Percentiles rank a stretch among this genome's conserved stretches.
Conservation (phyloP, 2,329 filamentous ascomycete species). For the Epichloe festucae region DNA sequence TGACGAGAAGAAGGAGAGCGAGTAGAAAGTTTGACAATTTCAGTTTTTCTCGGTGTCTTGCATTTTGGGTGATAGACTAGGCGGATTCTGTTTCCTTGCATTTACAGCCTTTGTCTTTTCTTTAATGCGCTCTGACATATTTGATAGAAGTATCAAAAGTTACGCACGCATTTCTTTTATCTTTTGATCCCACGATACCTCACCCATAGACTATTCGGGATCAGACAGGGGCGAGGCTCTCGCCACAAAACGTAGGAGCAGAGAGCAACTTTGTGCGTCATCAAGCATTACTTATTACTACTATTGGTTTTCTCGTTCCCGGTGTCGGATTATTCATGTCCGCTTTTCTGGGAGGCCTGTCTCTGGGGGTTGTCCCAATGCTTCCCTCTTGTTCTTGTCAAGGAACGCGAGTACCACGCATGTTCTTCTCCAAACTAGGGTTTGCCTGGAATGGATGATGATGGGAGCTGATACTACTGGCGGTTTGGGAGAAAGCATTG, state of each 20-base stretch:
- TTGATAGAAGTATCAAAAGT: slow-evolving; percentile 32
- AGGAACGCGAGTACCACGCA: not conserved
- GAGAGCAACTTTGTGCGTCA: slow-evolving; percentile 4
- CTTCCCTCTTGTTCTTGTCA: not conserved
- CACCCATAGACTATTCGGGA: slow-evolving; percentile 30
- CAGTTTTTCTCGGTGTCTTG: slow-evolving; percentile 24
- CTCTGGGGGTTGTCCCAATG: not conserved
- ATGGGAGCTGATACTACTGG: not conserved
- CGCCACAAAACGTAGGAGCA: slow-evolving; percentile 15
- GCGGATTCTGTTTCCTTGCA: slow-evolving; percentile 26
- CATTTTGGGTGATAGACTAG: slow-evolving; percentile 40
- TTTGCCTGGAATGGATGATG: not conserved
- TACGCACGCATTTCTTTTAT: slow-evolving; percentile 24
- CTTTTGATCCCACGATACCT: slow-evolving; percentile 35
- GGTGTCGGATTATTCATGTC: slow-evolving; percentile 1
- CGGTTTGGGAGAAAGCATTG: not conserved
- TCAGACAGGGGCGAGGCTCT: slow-evolving; percentile 15
- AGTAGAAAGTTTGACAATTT: slow-evolving; percentile 24
- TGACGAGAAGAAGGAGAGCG: slow-evolving; percentile 43
- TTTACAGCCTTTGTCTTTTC: slow-evolving; percentile 15
- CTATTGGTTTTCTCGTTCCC: not conserved
- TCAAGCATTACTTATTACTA: slow-evolving; percentile 3
- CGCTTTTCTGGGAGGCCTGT: not conserved
- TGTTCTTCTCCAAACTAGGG: not conserved
- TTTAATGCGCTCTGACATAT: slow-evolving; percentile 15